Evolutionary conservation across 176 grass and related monocot genomes (phyloP), one percentile per base, ranked within the genome.

Genomic region (Ensete ventricosum): DNA sequence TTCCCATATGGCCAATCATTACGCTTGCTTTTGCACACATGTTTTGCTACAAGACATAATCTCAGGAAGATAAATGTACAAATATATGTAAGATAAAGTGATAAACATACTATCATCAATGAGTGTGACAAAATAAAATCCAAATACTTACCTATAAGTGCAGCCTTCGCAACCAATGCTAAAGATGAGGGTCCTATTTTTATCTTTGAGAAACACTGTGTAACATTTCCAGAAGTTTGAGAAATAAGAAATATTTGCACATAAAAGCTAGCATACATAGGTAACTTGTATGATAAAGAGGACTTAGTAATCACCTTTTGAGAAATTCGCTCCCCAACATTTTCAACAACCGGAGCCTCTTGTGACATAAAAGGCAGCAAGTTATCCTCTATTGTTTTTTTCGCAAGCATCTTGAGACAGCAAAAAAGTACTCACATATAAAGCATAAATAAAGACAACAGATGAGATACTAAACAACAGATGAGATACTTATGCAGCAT

Each of bases 371-470:
- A 97, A 22, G 90, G 90, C 77, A 97, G 89, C 69, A 97, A 78
- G 71, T 58, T 90, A 82, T 97, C 93, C 81, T 97, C 88, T 63
- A 97, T 57, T 62, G 93, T 88, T 83, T 90, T 88, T 87, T 88
- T 97, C 65, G 93, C 85, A 85, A 97, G 93, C 93, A 97, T 97
- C 93, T 97, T 79, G 21, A 55, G 54, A 7, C 11, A 73, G 50
- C 7, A 72, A 11, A 81, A 10, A 70, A 60, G 8, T 53, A 74
- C n/a, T 67, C 69, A 78, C 34, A 23, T 23, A 50, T 62, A 63
- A 71, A 64, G 27, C 34, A 43, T 43, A 80, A 59, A 23, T 23
- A 23, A 23, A 23, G 22, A 23, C 22, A 23, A 23, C 22, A 23
- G 22, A 23, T 23, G 22, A 23, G 22, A 23, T 3, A 34, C 11